phyloP scores from a whole-genome alignment of 2,329 filamentous ascomycete species.

The Colletotrichum musicola region DNA sequence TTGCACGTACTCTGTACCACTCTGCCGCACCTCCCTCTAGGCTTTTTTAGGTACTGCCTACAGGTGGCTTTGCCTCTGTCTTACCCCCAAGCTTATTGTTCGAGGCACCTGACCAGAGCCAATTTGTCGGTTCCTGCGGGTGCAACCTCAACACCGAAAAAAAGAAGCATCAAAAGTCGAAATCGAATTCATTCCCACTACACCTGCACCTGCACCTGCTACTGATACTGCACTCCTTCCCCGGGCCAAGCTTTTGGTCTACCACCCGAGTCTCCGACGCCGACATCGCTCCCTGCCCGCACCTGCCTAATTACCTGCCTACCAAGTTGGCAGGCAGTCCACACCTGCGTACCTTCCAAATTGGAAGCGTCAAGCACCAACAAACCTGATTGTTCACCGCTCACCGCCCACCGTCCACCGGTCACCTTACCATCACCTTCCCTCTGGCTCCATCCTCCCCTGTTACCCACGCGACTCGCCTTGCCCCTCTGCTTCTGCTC shows the following conservation, averaged over 20 bases:
- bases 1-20: not conserved
- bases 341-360: not conserved
- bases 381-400: slow-evolving; percentile 26
- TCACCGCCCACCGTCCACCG: slow-evolving; percentile 26
- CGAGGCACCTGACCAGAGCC: slow-evolving; percentile 31
- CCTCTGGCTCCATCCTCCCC: not conserved
- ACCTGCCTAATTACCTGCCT: not conserved
- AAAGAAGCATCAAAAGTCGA: not conserved
- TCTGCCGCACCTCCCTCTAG: not conserved
- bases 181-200: not conserved
- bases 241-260: too few relatives aligned
- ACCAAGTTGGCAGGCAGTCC: not conserved
- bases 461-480: not conserved
- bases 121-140: slow-evolving; percentile 34
- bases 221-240: too few relatives aligned
- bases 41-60: not conserved
- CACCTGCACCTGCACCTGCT: too few relatives aligned
- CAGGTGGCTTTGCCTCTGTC: slow-evolving; percentile 5
- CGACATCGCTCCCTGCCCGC: slow-evolving; percentile 31
- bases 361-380: too few relatives aligned
- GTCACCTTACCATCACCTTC: not conserved
- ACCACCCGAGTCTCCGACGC: slow-evolving; percentile 33
- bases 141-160: slow-evolving; percentile 24
- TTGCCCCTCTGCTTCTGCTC: not conserved
- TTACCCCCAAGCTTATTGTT: slow-evolving; percentile 23